Percentiles rank a stretch among this genome's conserved stretches.
These are phyloP conservation scores for Apiotrichum gracile DNA, from an alignment of 1,284 basidiomycete genomes.

Conservation along the genomic window DNA sequence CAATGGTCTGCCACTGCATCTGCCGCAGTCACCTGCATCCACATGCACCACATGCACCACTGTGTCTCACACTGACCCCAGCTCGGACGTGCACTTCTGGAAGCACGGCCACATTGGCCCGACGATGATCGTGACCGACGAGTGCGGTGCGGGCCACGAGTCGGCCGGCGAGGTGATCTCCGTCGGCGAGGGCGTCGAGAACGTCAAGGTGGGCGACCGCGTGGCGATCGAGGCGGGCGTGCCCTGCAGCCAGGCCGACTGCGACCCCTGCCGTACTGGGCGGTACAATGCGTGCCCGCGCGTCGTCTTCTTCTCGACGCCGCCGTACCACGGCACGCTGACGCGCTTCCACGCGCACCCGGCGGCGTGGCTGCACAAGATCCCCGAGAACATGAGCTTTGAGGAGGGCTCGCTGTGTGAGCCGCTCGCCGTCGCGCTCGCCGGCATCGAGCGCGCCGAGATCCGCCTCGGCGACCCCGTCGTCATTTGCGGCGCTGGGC, in stretches of 20 bases:
- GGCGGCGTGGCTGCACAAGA: slow-evolving; percentile 53
- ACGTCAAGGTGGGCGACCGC: slow-evolving; percentile 46
- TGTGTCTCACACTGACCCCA: slow-evolving; percentile 2
- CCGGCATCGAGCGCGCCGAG: slow-evolving; percentile 52
- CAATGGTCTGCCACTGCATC: too few species aligned
- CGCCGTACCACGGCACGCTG: slow-evolving; percentile 50
- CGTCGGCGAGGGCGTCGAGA: slow-evolving; percentile 47
- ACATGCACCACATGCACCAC: too few species aligned
- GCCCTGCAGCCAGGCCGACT: slow-evolving; percentile 50
- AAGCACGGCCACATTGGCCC: slow-evolving; percentile 50
- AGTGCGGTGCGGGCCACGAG: slow-evolving; percentile 49
- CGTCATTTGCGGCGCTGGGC: slow-evolving; percentile 51
- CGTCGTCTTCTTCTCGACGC: slow-evolving; percentile 51
- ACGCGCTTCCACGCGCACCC: slow-evolving; percentile 53
- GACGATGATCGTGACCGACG: slow-evolving; percentile 45
- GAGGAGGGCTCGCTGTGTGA: slow-evolving; percentile 54
- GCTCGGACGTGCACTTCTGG: slow-evolving; percentile 53
- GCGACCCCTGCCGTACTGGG: slow-evolving; percentile 51
- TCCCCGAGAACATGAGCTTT: slow-evolving; percentile 49
- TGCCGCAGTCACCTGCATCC: too few species aligned
- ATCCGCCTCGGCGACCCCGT: slow-evolving; percentile 50
- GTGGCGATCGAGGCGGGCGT: slow-evolving; percentile 54
- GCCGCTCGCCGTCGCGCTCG: slow-evolving; percentile 52
- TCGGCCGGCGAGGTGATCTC: slow-evolving; percentile 49
- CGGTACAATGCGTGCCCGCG: slow-evolving; percentile 52